Evolutionary conservation across 768 basidiomycete genomes (phyloP).

Genomic region (Lentinula raphanica): DNA sequence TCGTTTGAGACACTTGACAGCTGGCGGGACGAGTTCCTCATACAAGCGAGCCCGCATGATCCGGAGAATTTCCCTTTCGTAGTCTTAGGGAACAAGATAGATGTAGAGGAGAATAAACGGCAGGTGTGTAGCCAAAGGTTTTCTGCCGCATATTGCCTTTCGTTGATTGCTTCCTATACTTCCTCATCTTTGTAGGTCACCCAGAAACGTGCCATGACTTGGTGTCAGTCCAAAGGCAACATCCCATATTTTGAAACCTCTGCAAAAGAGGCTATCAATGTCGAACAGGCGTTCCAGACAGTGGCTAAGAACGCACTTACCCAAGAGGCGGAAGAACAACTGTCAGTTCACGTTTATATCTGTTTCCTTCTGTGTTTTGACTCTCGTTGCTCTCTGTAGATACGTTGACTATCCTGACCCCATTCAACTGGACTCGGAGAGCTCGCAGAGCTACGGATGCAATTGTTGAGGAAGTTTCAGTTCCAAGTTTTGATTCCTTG

Average conservation of each 20-base stretch:
- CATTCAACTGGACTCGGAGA: constrained; percentile 93
- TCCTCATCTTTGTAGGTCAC: constrained; percentile 61
- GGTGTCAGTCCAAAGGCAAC: constrained; percentile 99
- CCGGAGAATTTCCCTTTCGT: constrained; percentile 99
- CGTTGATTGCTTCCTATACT: constrained; percentile 5
- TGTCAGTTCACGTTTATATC: constrained; percentile 47
- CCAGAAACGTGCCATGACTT: constrained; percentile 99
- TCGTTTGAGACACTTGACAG: constrained; percentile 98
- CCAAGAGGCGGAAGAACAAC: constrained; percentile 93
- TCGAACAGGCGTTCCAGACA: constrained; percentile 99
- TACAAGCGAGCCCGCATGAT: constrained; percentile 97
- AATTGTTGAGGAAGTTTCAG: constrained; percentile 53
- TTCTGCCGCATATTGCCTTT: background rate
- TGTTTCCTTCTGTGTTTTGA: constrained; percentile 7
- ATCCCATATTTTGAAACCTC: constrained; percentile 99
- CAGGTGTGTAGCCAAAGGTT: constrained; percentile 52
- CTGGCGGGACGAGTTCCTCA: constrained; percentile 99
- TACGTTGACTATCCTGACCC: constrained; percentile 99
- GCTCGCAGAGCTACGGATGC: constrained; percentile 87
- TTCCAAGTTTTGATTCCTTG: background rate
- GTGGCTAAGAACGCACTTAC: constrained; percentile 99
- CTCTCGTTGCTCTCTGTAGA: constrained; percentile 36
- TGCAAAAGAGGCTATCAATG: constrained; percentile 99
- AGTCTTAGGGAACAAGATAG: constrained; percentile 99
- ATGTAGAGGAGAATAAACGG: constrained; percentile 97